Evolutionary conservation across 257 asterid genomes (phyloP).

Genomic region (Catharanthus roseus): DNA sequence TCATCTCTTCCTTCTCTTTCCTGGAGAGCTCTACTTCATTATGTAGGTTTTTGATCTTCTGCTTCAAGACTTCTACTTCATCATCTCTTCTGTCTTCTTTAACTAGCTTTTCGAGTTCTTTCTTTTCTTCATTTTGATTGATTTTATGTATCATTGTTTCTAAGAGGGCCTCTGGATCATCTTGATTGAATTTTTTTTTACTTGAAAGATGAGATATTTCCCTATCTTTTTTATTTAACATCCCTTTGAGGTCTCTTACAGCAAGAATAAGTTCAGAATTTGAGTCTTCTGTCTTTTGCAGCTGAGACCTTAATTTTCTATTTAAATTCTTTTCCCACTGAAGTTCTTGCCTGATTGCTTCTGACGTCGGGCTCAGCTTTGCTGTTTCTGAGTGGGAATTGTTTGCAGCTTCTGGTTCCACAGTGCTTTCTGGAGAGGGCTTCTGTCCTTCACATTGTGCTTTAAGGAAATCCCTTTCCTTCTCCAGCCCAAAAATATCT

Average conservation of each 20-base stretch:
- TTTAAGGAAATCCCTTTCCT: slow-evolving; percentile 56
- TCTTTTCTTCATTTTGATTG: slow-evolving; percentile 32
- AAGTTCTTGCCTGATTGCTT: slow-evolving; percentile 53
- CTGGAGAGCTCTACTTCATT: slow-evolving; percentile 58
- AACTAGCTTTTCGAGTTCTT: slow-evolving; percentile 13
- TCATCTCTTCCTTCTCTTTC: slow-evolving; percentile 52
- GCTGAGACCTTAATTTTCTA: slow-evolving; percentile 46
- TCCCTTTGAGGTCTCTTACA: slow-evolving; percentile 66
- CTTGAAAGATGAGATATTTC: slow-evolving; percentile 58
- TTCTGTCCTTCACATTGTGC: slow-evolving; percentile 58
- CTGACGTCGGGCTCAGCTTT: slow-evolving; percentile 31
- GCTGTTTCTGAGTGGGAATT: slow-evolving; percentile 26
- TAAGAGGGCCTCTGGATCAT: slow-evolving; percentile 34
- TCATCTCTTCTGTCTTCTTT: slow-evolving; percentile 31
- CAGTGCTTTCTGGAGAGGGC: slow-evolving; percentile 26
- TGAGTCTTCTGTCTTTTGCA: slow-evolving; percentile 83
- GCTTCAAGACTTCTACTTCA: slow-evolving; percentile 48
- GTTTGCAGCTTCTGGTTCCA: slow-evolving; percentile 32
- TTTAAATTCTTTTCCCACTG: slow-evolving; percentile 54
- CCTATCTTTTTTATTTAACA: slow-evolving; percentile 57
- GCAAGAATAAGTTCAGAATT: slow-evolving; percentile 81
- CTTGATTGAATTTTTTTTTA: slow-evolving; percentile 38
- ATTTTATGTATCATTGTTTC: slow-evolving; percentile 23
- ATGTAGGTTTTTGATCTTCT: slow-evolving; percentile 39
- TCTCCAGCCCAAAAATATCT: slow-evolving; percentile 45